A percentile compares a stretch with the other conserved stretches of the same genome.
These are phyloP conservation scores for Trichoderma breve DNA, from an alignment of 2,329 filamentous ascomycete genomes.

Conservation along the genomic window DNA sequence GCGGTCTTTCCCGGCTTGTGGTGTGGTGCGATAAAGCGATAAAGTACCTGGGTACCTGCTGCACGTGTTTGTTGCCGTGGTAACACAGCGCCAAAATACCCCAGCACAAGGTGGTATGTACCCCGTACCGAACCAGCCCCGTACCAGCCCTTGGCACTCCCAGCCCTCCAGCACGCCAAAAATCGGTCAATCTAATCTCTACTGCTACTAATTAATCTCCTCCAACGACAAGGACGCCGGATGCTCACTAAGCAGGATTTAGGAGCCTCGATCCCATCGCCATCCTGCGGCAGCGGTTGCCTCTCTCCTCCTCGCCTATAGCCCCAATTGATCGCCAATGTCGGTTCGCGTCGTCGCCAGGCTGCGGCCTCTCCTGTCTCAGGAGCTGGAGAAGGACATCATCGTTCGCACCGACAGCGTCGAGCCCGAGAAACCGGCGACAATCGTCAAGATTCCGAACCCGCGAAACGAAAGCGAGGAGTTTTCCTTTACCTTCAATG, in stretches of 20 bases:
- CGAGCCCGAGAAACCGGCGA: conserved; percentile 60
- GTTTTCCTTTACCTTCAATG: conserved; percentile 92
- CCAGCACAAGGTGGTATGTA: background rate
- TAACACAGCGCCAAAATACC: conserved; percentile 23
- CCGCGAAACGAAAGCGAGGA: conserved; percentile 89
- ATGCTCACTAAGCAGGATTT: conserved; percentile 14
- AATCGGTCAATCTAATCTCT: conserved; percentile 10
- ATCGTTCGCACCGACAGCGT: conserved; percentile 71
- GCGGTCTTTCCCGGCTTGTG: conserved; percentile 34
- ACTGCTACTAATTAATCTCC: background rate
- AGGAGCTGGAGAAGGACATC: conserved; percentile 81
- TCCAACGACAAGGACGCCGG: background rate
- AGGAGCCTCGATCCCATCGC: conserved; percentile 14
- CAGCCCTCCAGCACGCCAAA: conserved; percentile 4
- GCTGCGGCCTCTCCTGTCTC: conserved; percentile 81
- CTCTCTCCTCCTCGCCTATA: conserved; percentile 23
- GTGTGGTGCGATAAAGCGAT: background rate
- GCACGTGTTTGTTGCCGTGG: conserved; percentile 26
- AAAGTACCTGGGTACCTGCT: background rate
- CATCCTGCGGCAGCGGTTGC: conserved; percentile 15
- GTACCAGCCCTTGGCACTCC: conserved; percentile 17
- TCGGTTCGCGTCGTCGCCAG: conserved; percentile 84
- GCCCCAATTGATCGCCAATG: conserved; percentile 40
- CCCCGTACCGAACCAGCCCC: conserved; percentile 9
- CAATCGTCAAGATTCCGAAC: conserved; percentile 83